Base-by-base conservation (phyloP, 306 rosid genomes). In the Fagus crenata region DNA sequence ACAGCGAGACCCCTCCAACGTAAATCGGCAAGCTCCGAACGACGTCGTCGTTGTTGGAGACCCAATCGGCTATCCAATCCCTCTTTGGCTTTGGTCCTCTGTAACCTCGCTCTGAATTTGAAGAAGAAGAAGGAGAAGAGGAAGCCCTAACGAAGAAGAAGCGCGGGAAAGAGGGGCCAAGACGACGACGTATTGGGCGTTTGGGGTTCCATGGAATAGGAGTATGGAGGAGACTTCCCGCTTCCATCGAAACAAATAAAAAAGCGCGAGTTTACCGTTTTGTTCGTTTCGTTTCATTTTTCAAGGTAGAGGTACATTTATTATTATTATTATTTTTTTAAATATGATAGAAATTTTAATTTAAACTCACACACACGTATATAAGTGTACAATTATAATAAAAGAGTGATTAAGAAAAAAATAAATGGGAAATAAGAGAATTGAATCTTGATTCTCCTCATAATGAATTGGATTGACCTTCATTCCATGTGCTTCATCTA, bases 11-110 rank as follows among this genome's bases (percentile, higher is more conserved):
- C 41, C 87, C 85, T 37, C 96, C 97, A 7, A 87, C 76, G 78
- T 86, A 88, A 56, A 88, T 89, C 1, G 98, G 99, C 69, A 87
- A 86, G 74, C 89, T 79, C 71, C 98, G 97, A 77, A 86, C 91
- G 58, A 43, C 77, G 73, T 86, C 97, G 84, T 92, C 97, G 85
- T 92, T 92, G 72, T 85, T 81, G 15, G 90, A 85, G 1, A 89
- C 93, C 98, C 93, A 90, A 54, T 92, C 91, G 76, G 93, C 93
- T 17, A 92, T 85, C 89, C 84, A 88, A 60, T 92, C 88, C 51
- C 83, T 86, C 80, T 82, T 86, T 28, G 97, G 97, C 77, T 85
- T 88, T 54, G 92, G 96, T 5, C 86, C 91, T 84, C 69, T 73
- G 87, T 89, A 95, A 65, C 75, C 76, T 53, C 61, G 65, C 33